phyloP scores from a whole-genome alignment of 176 grass and related monocot genomes.

The Typha latifolia region DNA sequence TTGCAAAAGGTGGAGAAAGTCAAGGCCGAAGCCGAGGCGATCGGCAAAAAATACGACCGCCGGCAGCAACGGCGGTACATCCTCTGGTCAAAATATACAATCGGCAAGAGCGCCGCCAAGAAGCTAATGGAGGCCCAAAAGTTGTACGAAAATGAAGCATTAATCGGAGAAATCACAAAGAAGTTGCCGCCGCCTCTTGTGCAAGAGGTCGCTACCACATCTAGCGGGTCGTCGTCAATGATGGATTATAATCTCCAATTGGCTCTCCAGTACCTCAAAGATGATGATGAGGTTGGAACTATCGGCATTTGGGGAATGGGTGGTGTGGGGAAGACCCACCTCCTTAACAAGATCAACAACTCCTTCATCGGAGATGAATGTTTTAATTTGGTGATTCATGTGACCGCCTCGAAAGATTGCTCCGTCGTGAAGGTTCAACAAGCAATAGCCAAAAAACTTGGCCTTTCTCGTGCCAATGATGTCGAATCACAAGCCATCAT shows the following conservation, averaged over 20 bases:
- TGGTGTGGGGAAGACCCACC: slow-evolving; percentile 51
- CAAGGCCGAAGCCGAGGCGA: neutral
- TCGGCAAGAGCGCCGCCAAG: neutral
- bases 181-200: neutral
- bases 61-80: neutral
- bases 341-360: slow-evolving; percentile 35
- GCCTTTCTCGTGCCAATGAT: slow-evolving; percentile 27
- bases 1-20: neutral
- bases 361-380: slow-evolving; percentile 28
- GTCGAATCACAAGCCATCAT: slow-evolving; percentile 34
- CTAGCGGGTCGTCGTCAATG: neutral
- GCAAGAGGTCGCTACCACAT: neutral
- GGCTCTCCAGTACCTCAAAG: slow-evolving; percentile 37
- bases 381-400: slow-evolving; percentile 38
- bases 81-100: neutral
- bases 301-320: slow-evolving; percentile 47
- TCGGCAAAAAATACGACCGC: neutral
- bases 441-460: slow-evolving; percentile 27
- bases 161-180: neutral
- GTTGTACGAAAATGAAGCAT: neutral
- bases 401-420: slow-evolving; percentile 36
- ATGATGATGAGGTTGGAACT: slow-evolving; percentile 20
- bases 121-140: neutral
- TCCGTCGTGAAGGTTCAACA: slow-evolving; percentile 40
- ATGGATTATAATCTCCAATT: slow-evolving; percentile 15